These are phyloP conservation scores for Auriscalpium orientale DNA, from an alignment of 768 basidiomycete species.

Conservation along the genomic window DNA sequence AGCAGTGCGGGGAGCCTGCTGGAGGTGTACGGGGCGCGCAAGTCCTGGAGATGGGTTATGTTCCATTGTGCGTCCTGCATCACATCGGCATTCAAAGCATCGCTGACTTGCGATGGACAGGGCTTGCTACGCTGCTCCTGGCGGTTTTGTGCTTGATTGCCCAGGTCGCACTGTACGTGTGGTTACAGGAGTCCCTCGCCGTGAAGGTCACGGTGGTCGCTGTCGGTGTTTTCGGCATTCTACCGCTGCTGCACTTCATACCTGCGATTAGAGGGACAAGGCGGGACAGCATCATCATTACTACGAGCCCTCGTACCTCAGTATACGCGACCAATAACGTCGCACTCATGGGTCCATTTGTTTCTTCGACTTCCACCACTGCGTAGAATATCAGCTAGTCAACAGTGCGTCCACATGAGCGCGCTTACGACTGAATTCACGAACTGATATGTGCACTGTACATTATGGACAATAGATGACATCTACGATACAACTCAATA, in stretches of 20 bases:
- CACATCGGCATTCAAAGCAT: background rate
- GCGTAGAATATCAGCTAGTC: too few species aligned
- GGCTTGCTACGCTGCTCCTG: conserved; percentile 4
- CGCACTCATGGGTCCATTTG: too few species aligned
- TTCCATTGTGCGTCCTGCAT: conserved; percentile 2
- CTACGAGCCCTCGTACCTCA: background rate
- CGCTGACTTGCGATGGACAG: background rate
- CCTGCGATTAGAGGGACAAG: background rate
- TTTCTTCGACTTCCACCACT: too few species aligned
- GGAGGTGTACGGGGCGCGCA: background rate
- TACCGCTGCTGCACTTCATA: conserved; percentile 8
- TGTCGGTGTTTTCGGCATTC: conserved; percentile 5
- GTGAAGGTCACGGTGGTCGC: background rate
- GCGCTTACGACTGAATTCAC: too few species aligned
- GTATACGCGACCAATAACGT: too few species aligned
- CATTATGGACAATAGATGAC: too few species aligned
- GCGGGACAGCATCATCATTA: background rate
- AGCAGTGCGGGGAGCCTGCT: background rate
- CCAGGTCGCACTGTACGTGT: conserved; percentile 8
- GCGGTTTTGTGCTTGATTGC: conserved; percentile 5
- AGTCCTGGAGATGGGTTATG: conserved; percentile 5
- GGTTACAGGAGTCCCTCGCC: background rate
- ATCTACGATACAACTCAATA: too few species aligned
- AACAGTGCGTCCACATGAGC: too few species aligned
- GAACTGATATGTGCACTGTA: too few species aligned